Conservation (phyloP, 441 rosid species). For the Gossypium trilobum region DNA sequence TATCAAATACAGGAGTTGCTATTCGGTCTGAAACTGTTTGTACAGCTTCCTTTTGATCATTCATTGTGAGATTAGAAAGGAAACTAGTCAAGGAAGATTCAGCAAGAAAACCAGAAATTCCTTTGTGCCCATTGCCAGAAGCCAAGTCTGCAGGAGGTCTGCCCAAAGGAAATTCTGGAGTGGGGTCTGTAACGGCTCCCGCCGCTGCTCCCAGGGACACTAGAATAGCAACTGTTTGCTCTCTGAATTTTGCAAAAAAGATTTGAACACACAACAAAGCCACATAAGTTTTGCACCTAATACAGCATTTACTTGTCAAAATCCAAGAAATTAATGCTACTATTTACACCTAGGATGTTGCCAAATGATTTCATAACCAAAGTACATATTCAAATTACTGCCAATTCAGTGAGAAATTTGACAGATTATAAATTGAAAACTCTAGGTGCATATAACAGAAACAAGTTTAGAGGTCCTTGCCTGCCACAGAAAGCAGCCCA, state of each 20-base stretch:
- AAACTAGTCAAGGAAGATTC: constrained; percentile 67
- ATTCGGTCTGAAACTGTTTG: constrained; percentile 63
- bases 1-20: constrained; percentile 39
- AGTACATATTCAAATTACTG: background rate
- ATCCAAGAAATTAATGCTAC: background rate
- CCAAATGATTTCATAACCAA: background rate
- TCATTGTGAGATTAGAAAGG: constrained; percentile 49
- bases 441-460: background rate
- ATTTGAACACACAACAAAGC: background rate
- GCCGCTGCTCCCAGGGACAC: constrained; percentile 35
- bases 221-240: constrained; percentile 72
- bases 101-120: constrained; percentile 88
- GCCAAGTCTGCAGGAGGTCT: constrained; percentile 70
- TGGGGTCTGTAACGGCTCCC: constrained; percentile 72
- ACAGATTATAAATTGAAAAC: background rate
- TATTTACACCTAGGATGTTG: background rate
- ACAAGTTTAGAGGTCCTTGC: constrained; percentile 28
- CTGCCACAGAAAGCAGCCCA: constrained; percentile 95
- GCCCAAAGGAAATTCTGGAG: constrained; percentile 61
- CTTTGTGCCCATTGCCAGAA: constrained; percentile 79
- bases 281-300: background rate
- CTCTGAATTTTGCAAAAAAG: constrained; percentile 37
- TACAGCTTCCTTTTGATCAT: constrained; percentile 39
- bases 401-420: background rate
- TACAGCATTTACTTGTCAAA: background rate